phyloP scores from a whole-genome alignment of 306 rosid genomes.

The Vigna unguiculata region DNA sequence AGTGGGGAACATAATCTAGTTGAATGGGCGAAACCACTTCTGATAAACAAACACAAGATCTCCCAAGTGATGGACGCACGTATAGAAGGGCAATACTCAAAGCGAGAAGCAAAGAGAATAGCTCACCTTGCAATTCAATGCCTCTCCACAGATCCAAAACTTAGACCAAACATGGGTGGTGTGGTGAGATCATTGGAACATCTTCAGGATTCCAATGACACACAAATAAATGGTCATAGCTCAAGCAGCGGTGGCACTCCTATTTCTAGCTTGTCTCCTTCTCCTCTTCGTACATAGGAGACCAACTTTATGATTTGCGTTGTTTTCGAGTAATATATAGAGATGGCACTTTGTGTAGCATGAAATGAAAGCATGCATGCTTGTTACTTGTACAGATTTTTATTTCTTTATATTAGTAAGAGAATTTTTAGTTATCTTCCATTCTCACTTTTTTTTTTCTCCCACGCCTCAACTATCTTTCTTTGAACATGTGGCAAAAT shows the following conservation, averaged over 20 bases:
- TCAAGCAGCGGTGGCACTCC: slow-evolving; percentile 40
- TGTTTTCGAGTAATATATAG: slow-evolving; percentile 36
- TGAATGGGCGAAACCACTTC: slow-evolving; percentile 87
- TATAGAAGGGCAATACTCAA: slow-evolving; percentile 73
- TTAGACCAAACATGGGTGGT: slow-evolving; percentile 71
- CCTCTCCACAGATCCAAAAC: slow-evolving; percentile 61
- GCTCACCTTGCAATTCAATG: slow-evolving; percentile 74
- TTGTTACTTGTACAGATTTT: slow-evolving; percentile 50
- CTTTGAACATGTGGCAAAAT: background rate
- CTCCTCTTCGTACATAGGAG: slow-evolving; percentile 52
- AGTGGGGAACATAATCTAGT: slow-evolving; percentile 69
- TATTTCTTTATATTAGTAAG: slow-evolving; percentile 16
- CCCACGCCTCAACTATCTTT: background rate
- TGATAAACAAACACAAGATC: slow-evolving; percentile 70
- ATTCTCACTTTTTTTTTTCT: background rate
- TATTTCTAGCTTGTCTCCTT: slow-evolving; percentile 53
- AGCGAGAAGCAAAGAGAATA: slow-evolving; percentile 59
- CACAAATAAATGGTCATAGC: background rate
- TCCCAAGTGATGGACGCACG: slow-evolving; percentile 77
- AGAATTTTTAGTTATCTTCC: background rate
- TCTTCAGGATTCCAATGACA: slow-evolving; percentile 56
- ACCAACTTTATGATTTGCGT: slow-evolving; percentile 16
- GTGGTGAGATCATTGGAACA: slow-evolving; percentile 78
- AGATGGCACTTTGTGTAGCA: slow-evolving; percentile 41
- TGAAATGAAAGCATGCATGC: slow-evolving; percentile 16